Base-by-base conservation (phyloP, 2,329 filamentous ascomycete genomes). In the Alternaria sp. region DNA sequence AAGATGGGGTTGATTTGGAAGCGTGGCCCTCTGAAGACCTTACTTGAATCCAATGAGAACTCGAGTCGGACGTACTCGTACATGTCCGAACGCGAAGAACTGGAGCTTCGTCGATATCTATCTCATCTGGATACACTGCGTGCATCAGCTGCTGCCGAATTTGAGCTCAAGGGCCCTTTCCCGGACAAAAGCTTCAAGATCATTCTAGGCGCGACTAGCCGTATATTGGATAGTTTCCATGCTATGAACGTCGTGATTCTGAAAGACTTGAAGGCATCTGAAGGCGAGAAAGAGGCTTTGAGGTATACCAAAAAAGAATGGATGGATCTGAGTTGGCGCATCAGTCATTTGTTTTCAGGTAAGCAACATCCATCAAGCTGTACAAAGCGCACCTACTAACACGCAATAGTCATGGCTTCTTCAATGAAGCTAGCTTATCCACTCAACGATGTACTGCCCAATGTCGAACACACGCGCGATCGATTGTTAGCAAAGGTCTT, bases 1-100 rank as follows among this genome's bases (percentile, higher is more conserved):
- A 92, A 96, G 59, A 94, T 99, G 88, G 92, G 93, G 16, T 85
- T 99, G 34, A 94, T 98, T 66, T 99, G 95, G 95, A 96, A 94
- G 80, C 88, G 94, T 44, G 94, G 96, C 8, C 95, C 95, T 0
- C 82, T 99, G 24, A 90, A 91, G 5, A 87, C 89, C 7, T 85
- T 97, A 14, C 74, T 84, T 3, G 80, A 80, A 8, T 63, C 62
- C 63, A 71, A 66, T 71, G 82, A 56, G 8, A 57, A 65, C 36
- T 34, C 51, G 18, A 56, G 61, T 42, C 61, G 54, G 20, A 55
- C 61, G 5, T 54, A 66, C n/a, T 87, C 88, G 6, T 98, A 96
- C 76, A 93, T 97, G 86, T 90, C 90, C 63, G 87, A 93, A n/a
- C 87, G 89, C 36, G 95, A 98, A 78, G 94, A 97, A 75, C 87